Evolutionary conservation across 306 rosid genomes (phyloP).

Genomic region (Medicago lupulina): DNA sequence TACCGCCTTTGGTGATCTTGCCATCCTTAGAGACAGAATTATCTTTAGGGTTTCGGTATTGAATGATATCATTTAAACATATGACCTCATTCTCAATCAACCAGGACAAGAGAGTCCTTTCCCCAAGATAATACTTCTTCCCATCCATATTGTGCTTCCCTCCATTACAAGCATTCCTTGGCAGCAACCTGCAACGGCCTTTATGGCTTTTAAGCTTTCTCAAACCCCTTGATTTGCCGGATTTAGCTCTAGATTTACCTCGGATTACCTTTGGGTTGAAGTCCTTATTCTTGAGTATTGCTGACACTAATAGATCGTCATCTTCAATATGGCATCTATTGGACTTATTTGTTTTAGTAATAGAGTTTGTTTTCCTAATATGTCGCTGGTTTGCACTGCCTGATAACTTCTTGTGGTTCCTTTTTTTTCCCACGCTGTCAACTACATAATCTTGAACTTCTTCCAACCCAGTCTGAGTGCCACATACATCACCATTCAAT

Average conservation of each 20-base stretch:
- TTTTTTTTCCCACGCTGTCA: slow-evolving; percentile 50
- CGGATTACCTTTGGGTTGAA: slow-evolving; percentile 49
- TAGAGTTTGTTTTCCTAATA: slow-evolving; percentile 53
- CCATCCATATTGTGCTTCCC: slow-evolving; percentile 75
- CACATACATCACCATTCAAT: slow-evolving; percentile 48
- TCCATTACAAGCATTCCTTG: slow-evolving; percentile 71
- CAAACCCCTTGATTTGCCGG: slow-evolving; percentile 57
- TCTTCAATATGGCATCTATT: slow-evolving; percentile 76
- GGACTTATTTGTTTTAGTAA: slow-evolving; percentile 55
- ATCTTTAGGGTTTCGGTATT: slow-evolving; percentile 74
- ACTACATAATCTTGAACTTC: slow-evolving; percentile 54
- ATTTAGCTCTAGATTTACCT: slow-evolving; percentile 54
- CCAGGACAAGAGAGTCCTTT: slow-evolving; percentile 87
- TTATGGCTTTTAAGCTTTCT: slow-evolving; percentile 66
- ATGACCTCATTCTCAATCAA: slow-evolving; percentile 76
- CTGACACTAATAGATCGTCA: slow-evolving; percentile 89
- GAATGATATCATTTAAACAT: slow-evolving; percentile 74
- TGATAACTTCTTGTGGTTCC: slow-evolving; percentile 44
- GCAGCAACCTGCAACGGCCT: slow-evolving; percentile 77
- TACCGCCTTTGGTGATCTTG: slow-evolving; percentile 77
- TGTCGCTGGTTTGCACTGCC: slow-evolving; percentile 48
- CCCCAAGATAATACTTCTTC: slow-evolving; percentile 63
- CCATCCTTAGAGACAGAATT: slow-evolving; percentile 75
- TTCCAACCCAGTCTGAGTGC: slow-evolving; percentile 44
- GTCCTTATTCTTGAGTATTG: slow-evolving; percentile 74